These are phyloP conservation scores for Acanthamoeba castellanii DNA, from an alignment of 208 protist species.

Conservation along the genomic window DNA sequence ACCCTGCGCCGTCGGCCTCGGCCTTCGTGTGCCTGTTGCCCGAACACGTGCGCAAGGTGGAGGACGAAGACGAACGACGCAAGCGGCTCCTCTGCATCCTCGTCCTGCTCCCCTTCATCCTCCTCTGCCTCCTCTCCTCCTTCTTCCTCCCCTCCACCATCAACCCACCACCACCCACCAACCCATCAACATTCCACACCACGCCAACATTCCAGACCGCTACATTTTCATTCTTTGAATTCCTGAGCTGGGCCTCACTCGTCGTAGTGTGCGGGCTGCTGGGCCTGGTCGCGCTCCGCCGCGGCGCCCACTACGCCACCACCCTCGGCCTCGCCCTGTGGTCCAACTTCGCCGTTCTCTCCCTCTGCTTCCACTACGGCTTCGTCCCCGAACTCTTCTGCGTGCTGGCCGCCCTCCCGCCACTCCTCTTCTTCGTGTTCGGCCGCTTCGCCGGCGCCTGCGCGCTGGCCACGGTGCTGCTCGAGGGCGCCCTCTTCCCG, in stretches of 20 bases:
- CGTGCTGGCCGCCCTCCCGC: not conserved
- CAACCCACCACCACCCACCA: not conserved
- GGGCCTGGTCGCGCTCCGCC: not conserved
- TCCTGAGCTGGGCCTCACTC: not conserved
- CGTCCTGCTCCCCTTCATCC: not conserved
- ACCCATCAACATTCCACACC: too few species aligned
- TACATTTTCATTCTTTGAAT: not conserved
- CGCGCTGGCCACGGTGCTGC: not conserved
- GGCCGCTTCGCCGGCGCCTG: not conserved
- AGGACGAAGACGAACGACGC: conserved; percentile 40
- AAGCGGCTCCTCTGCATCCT: not conserved
- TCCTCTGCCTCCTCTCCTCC: conserved; percentile 32
- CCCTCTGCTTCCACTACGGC: conserved; percentile 36
- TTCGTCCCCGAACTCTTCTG: not conserved
- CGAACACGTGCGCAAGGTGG: conserved; percentile 10
- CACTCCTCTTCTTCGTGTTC: conserved; percentile 66
- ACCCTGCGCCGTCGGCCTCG: not conserved
- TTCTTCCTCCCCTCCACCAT: not conserved
- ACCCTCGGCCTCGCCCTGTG: not conserved
- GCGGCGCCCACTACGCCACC: not conserved
- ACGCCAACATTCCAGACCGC: not conserved
- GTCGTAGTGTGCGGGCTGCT: not conserved
- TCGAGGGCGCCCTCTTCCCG: not conserved
- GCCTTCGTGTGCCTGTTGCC: conserved; percentile 5
- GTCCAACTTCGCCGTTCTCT: conserved; percentile 44